phyloP scores from a whole-genome alignment of 148 eudicot genomes.

The Rhododendron henanense region DNA sequence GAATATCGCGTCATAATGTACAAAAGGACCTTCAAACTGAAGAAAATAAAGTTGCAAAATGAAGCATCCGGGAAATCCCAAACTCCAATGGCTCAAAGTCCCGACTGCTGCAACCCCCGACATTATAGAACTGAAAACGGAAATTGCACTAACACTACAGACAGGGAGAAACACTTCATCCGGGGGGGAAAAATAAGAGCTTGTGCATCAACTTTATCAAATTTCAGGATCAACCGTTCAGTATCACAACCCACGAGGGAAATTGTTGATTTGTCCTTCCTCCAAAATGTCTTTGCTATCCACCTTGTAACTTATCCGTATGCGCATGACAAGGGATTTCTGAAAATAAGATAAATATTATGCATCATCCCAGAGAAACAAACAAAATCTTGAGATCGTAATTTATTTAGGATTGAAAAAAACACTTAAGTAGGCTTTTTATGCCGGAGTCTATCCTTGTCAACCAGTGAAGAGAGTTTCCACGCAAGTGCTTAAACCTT shows the following conservation, averaged over 20 bases:
- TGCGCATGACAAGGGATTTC: conserved; percentile 94
- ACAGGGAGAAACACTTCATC: conserved; percentile 22
- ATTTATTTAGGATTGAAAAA: neutral
- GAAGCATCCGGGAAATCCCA: conserved; percentile 12
- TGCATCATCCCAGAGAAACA: neutral
- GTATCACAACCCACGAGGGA: conserved; percentile 69
- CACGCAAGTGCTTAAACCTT: neutral
- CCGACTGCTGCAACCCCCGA: conserved; percentile 18
- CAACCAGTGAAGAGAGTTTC: neutral
- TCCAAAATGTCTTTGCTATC: conserved; percentile 69
- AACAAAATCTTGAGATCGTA: neutral
- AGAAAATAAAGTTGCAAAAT: conserved; percentile 16
- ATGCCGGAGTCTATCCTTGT: neutral
- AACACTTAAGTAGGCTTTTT: neutral
- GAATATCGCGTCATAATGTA: conserved; percentile 35
- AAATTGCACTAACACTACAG: conserved; percentile 16
- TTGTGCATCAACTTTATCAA: conserved; percentile 12
- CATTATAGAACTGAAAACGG: conserved; percentile 9
- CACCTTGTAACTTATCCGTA: conserved; percentile 72
- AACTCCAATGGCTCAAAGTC: conserved; percentile 15
- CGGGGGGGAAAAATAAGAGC: conserved; percentile 14
- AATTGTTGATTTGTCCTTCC: conserved; percentile 90
- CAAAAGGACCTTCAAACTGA: conserved; percentile 25
- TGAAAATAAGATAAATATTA: conserved; percentile 23
- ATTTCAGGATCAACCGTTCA: neutral